Base-by-base conservation (phyloP, 2,329 filamentous ascomycete genomes). In the Colletotrichum sp. region DNA sequence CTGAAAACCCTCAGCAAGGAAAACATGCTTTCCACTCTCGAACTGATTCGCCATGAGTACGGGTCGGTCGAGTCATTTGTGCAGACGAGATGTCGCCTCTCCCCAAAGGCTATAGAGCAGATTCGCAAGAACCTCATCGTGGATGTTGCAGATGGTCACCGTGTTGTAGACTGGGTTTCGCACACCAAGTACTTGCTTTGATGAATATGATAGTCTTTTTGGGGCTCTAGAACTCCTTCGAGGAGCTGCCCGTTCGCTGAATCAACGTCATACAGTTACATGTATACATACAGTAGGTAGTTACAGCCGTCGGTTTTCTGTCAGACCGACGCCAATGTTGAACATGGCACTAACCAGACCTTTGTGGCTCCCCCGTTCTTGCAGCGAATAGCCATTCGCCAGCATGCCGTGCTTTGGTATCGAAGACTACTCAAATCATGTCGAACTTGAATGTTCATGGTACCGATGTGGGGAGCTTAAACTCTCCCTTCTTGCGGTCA, bases 391-490 rank as follows among this genome's bases (percentile, higher is more conserved):
- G 28, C 28, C 25, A 36, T 32, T 18, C 18, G 34, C 9, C 32
- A 61, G 52, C 18, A 43, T 8, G 4, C n/a, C 22, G 36, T 28
- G 36, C n/a, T 13, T 61, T 18, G 56, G 32, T 25, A 52, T 18
- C 15, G 10, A 13, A 28, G 36, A 13, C 25, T n/a, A 27, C n/a
- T 48, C 10, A 36, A 27, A 61, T 61, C 22, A n/a, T 39, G n/a
- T 32, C 15, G 28, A 62, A 32, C 48, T 18, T 18, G 18, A 39
- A 3, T 22, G 69, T 60, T 87, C 79, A 91, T 75, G 89, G 89
- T 70, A 93, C 91, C 69, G 87, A 89, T 43, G 89, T 93, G 27
- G 93, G 92, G 80, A 94, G 94, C 88, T 94, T 94, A 85, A 93
- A 84, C 81, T 89, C 81, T n/a, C 91, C 92, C 79, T 89, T 90